Base-by-base conservation (phyloP, 179 eudicot species). In the Drosera spatulata region DNA sequence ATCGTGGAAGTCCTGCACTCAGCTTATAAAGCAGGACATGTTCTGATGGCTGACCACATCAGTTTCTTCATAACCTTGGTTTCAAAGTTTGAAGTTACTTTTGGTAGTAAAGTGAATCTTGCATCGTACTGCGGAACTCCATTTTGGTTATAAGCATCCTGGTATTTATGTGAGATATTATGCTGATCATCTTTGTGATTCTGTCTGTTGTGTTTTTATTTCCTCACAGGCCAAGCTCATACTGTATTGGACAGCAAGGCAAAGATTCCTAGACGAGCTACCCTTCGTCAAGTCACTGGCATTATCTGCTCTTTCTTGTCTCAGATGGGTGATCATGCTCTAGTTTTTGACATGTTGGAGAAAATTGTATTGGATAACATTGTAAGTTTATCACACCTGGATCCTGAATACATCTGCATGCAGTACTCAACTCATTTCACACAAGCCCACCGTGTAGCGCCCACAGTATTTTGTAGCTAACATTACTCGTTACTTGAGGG, bases 41-140 rank as follows among this genome's bases (percentile, higher is more conserved):
- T 86, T 61, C 77, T 73, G 71, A 73, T 78, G 74, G 84, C 81
- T 13, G 95, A 93, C 56, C 80, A 79, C 53, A 71, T 76, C 65
- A 93, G 99, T 75, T 86, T 93, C 85, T 80, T 86, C 78, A 66
- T 90, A 68, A 90, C 99, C 43, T 69, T 93, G 70, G 75, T 90
- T 50, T 78, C 97, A 38, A 79, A 77, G 68, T 81, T 77, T 69
- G 77, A 73, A 78, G 77, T 78, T 48, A 61, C 45, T 61, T 74
- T 81, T 42, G 99, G 97, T 88, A 87, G 50, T 63, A 15, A 56
- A 8, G 39, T 14, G 42, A 22, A 8, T 41, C 22, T 51, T 50
- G 48, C 37, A 62, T 62, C 39, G 6, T 41, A 33, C 37, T 41
- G 8, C 7, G 45, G 45, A 42, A 12, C 39, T 61, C 41, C n/a